phyloP scores from a whole-genome alignment of 352 stramenopile species.

The Globisporangium cylindrosporum region DNA sequence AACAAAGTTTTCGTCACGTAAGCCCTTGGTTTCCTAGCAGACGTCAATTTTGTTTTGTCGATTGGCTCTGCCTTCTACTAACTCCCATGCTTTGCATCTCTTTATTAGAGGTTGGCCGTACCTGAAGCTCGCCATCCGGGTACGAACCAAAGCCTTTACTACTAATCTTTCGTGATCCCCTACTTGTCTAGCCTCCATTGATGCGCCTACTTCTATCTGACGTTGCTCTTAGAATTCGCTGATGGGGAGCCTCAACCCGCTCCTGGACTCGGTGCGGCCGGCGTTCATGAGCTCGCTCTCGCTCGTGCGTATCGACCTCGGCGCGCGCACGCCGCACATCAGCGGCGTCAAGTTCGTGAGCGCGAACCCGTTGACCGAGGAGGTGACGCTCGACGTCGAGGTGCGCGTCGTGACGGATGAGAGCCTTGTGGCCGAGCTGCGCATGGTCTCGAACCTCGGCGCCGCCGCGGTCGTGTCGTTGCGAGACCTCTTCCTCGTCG shows the following conservation, averaged over 20 bases:
- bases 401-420: constrained; percentile 63
- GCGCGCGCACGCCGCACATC: constrained; percentile 54
- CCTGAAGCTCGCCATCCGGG: constrained; percentile 71
- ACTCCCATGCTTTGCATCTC: not conserved
- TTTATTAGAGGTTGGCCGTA: constrained; percentile 59
- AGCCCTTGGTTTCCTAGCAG: constrained; percentile 5
- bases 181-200: too few relatives aligned
- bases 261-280: constrained; percentile 56
- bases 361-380: constrained; percentile 48
- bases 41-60: too few relatives aligned
- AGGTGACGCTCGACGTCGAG: constrained; percentile 71
- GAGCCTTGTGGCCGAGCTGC: constrained; percentile 56
- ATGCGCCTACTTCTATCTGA: not conserved
- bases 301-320: constrained; percentile 55
- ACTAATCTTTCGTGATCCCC: too few relatives aligned
- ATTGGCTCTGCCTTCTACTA: not conserved
- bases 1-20: constrained; percentile 66
- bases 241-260: constrained; percentile 50
- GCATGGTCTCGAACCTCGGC: constrained; percentile 60
- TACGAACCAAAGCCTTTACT: constrained; percentile 15
- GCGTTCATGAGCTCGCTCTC: constrained; percentile 68
- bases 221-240: constrained; percentile 54
- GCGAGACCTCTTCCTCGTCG: constrained; percentile 64
- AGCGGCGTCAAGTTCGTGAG: constrained; percentile 71
- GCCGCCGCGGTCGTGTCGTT: constrained; percentile 55